A percentile compares a stretch with the other conserved stretches of the same genome.
phyloP scores from a whole-genome alignment of 352 stramenopile genomes.

The Pythium apleroticum region DNA sequence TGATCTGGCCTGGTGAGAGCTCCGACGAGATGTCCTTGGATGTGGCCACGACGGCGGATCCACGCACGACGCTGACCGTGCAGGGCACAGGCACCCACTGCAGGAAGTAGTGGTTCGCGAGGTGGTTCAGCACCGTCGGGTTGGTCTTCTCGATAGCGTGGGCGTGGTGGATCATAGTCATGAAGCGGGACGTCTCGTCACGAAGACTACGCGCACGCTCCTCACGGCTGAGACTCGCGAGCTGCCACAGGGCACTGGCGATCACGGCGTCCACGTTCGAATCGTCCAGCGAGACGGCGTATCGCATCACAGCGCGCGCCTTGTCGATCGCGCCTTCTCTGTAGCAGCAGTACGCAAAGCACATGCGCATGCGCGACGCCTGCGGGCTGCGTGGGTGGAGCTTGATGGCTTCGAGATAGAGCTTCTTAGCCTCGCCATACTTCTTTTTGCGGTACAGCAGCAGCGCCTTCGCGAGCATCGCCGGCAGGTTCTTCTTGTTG shows the following conservation, averaged over 20 bases:
- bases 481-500: constrained; percentile 86
- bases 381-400: constrained; percentile 91
- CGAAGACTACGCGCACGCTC: constrained; percentile 76
- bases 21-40: constrained; percentile 88
- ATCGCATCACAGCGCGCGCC: constrained; percentile 81
- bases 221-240: constrained; percentile 74
- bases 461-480: constrained; percentile 84
- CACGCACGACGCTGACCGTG: constrained; percentile 80
- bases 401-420: constrained; percentile 94
- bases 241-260: constrained; percentile 91
- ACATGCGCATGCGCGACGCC: constrained; percentile 91
- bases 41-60: constrained; percentile 82
- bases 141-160: constrained; percentile 88
- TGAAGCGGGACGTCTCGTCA: constrained; percentile 88
- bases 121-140: constrained; percentile 94
- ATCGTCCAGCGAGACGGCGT: constrained; percentile 80
- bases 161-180: constrained; percentile 91
- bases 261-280: constrained; percentile 95
- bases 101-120: constrained; percentile 98
- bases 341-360: constrained; percentile 96
- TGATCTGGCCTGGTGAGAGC: constrained; percentile 89
- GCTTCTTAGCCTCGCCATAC: constrained; percentile 88
- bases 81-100: constrained; percentile 94
- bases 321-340: constrained; percentile 91
- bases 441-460: constrained; percentile 89